Conservation (phyloP, 2,329 filamentous ascomycete genomes). For the Sordariomycetes sp. region DNA sequence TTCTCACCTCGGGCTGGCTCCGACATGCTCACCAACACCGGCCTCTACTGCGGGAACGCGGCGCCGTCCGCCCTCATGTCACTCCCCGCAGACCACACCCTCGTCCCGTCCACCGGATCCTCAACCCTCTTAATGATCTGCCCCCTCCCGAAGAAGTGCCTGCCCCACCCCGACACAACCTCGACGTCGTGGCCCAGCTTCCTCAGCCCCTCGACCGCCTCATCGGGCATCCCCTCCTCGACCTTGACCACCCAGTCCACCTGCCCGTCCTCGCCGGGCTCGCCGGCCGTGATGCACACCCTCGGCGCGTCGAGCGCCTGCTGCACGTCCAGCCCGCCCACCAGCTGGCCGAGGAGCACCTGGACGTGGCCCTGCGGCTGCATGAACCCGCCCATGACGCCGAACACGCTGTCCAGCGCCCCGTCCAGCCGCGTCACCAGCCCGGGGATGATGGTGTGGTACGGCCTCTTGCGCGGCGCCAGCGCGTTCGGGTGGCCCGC, state of each 20-base stretch:
- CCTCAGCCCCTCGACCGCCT: conserved; percentile 56
- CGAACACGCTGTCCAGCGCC: conserved; percentile 74
- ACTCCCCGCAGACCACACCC: conserved; percentile 81
- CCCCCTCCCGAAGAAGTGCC: conserved; percentile 71
- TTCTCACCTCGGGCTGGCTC: background rate
- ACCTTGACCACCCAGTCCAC: conserved; percentile 59
- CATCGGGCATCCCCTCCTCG: conserved; percentile 69
- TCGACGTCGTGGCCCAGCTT: conserved; percentile 63
- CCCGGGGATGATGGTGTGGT: conserved; percentile 95
- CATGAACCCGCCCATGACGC: conserved; percentile 98
- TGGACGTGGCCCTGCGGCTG: conserved; percentile 96
- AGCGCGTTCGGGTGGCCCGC: conserved; percentile 68
- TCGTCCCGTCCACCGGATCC: conserved; percentile 55
- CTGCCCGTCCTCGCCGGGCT: conserved; percentile 46
- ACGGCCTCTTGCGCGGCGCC: conserved; percentile 76
- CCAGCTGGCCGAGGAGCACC: conserved; percentile 79
- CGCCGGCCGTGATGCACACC: conserved; percentile 72
- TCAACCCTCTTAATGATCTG: conserved; percentile 74
- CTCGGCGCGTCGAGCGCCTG: conserved; percentile 82
- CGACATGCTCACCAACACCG: background rate
- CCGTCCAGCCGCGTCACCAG: conserved; percentile 75
- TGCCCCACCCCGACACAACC: conserved; percentile 53
- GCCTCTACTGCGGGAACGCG: conserved; percentile 37
- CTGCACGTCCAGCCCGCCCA: conserved; percentile 74
- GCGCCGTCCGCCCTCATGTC: conserved; percentile 78